A percentile compares a stretch with the other conserved stretches of the same genome.
phyloP scores from a whole-genome alignment of 106 monocot species.

The Narthecium ossifragum region DNA sequence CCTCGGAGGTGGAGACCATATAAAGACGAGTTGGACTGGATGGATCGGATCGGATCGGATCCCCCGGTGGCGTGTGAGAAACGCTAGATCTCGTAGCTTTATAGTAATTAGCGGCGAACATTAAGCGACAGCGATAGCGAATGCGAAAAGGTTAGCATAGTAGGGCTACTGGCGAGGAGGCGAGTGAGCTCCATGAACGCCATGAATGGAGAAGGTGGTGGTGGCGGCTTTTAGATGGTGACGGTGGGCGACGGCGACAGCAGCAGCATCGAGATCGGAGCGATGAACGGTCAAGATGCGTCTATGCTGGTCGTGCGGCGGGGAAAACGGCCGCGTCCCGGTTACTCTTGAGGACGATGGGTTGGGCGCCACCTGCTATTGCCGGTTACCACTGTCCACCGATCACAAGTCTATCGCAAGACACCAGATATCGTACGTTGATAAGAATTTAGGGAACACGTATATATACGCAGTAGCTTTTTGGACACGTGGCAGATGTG shows the following conservation, averaged over 20 bases:
- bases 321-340: neutral
- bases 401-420: no score
- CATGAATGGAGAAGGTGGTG: neutral
- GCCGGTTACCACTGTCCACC: slow-evolving; percentile 8
- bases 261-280: neutral
- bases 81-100: neutral
- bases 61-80: neutral
- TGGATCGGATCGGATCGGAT: no score
- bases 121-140: neutral
- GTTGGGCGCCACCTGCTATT: slow-evolving; percentile 7
- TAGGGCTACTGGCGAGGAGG: no score
- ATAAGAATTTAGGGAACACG: no score
- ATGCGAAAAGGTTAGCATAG: no score
- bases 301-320: neutral
- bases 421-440: no score
- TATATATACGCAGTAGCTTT: no score
- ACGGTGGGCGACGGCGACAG: neutral
- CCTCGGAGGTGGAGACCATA: no score
- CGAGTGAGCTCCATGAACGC: no score
- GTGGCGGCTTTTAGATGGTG: neutral
- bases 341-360: neutral
- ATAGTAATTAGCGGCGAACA: no score
- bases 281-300: neutral
- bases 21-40: no score
- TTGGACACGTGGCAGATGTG: no score